Percentiles rank a stretch among this genome's conserved stretches.
Evolutionary conservation across 2,329 filamentous ascomycete species (phyloP).

Genomic region (Phaeosphaeria sp.): DNA sequence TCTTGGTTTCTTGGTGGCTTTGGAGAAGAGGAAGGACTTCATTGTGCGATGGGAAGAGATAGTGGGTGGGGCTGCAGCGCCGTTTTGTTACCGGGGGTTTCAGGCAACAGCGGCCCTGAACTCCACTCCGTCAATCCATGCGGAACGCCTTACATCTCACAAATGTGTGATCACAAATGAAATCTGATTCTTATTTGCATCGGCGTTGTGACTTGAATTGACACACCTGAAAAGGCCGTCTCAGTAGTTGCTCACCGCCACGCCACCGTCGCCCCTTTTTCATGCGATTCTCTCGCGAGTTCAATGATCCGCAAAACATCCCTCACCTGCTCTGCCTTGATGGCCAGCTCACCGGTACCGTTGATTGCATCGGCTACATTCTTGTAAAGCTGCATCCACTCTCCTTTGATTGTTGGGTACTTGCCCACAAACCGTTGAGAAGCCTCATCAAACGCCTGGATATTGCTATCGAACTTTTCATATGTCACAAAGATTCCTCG

Average conservation of each 20-base stretch:
- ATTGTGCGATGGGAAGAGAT: not conserved
- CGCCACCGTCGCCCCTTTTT: not conserved
- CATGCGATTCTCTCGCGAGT: not conserved
- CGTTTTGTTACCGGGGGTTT: not conserved
- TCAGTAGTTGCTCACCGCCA: not conserved
- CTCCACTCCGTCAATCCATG: not conserved
- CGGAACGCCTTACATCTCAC: not conserved
- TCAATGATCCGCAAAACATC: not conserved
- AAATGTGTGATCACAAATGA: not conserved
- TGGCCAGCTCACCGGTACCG: not conserved
- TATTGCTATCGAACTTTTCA: not conserved
- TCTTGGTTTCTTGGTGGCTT: not conserved
- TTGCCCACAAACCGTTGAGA: not conserved
- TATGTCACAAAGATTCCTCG: not conserved
- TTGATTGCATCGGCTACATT: not conserved
- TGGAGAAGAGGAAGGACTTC: not conserved
- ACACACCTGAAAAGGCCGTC: not conserved
- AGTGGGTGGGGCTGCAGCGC: not conserved
- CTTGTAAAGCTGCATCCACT: not conserved
- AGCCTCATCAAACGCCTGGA: not conserved
- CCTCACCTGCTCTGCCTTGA: not conserved
- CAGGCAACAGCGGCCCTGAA: not conserved
- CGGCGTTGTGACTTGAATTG: not conserved
- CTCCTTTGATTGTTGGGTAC: not conserved
- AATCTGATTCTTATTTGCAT: not conserved